Evolutionary conservation across 2,329 filamentous ascomycete species (phyloP), one percentile per base, ranked within the genome.

Genomic region (Trichoderma cornu-damae): DNA sequence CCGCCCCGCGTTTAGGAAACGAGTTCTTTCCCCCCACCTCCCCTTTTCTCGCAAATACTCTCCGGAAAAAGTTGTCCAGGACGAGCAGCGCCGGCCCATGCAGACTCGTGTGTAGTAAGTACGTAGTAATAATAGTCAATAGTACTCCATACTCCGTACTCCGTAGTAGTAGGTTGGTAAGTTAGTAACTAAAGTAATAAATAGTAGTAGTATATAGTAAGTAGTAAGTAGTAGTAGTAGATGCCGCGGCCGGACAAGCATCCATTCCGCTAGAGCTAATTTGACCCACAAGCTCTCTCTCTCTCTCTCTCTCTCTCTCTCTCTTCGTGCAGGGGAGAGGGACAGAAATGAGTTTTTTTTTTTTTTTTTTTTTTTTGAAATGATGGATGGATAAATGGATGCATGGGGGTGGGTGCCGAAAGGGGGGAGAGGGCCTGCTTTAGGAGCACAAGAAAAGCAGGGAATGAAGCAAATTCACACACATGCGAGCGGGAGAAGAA

Each of bases 241-340:
- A n/a, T n/a, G n/a, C n/a, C n/a, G n/a, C n/a, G n/a, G n/a, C n/a
- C n/a, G n/a, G n/a, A n/a, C n/a, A n/a, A n/a, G n/a, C n/a, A n/a
- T n/a, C n/a, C n/a, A n/a, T n/a, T 37, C 28, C 30, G 16, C 11
- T 5, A 38, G n/a, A 28, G 16, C 51, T 47, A 55, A 55, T 46
- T 46, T 37, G 42, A 38, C 24, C 22, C 40, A 47, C 18, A 47
- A 55, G 51, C 30, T 47, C 42, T 55, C 51, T n/a, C n/a, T n/a
- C n/a, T n/a, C n/a, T n/a, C n/a, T n/a, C n/a, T n/a, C n/a, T n/a
- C n/a, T n/a, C n/a, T n/a, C n/a, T n/a, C n/a, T n/a, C n/a, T n/a
- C n/a, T n/a, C n/a, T n/a, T n/a, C 34, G 51, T 38, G 22, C 42
- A 55, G 51, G 51, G 51, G 42, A 43, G 40, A 30, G 8, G 22